Evolutionary conservation across 2,329 filamentous ascomycete species (phyloP).

Genomic region (Fusarium sp.): DNA sequence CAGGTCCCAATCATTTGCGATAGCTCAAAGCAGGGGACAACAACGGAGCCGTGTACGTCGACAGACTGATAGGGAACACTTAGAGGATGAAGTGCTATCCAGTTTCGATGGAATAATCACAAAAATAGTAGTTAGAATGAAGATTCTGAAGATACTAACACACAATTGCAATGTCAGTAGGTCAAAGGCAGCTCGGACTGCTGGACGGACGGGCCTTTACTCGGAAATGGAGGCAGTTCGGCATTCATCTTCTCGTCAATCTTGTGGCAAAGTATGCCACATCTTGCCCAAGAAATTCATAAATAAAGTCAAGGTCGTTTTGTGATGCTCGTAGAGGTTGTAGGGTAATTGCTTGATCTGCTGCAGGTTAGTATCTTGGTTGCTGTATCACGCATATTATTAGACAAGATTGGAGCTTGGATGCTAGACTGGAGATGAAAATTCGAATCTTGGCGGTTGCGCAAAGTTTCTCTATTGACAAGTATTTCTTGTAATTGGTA

Average conservation of each 20-base stretch:
- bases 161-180: conserved; percentile 57
- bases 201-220: conserved; percentile 51
- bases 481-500: background rate
- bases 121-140: conserved; percentile 51
- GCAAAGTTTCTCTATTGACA: conserved; percentile 1
- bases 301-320: too few species aligned
- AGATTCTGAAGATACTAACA: conserved; percentile 54
- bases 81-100: conserved; percentile 54
- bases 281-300: too few species aligned
- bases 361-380: too few species aligned
- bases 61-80: conserved; percentile 52
- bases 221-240: conserved; percentile 9
- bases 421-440: background rate
- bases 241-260: background rate
- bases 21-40: conserved; percentile 52
- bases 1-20: conserved; percentile 38
- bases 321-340: too few species aligned
- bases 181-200: conserved; percentile 58
- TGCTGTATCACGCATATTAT: too few species aligned
- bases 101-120: conserved; percentile 41
- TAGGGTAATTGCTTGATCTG: too few species aligned
- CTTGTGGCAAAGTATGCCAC: conserved; percentile 36
- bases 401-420: background rate
- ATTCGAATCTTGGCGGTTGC: background rate
- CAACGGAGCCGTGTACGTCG: conserved; percentile 53